These are phyloP conservation scores for Dipteronia sinensis DNA, from an alignment of 345 rosid species.

Conservation along the genomic window DNA sequence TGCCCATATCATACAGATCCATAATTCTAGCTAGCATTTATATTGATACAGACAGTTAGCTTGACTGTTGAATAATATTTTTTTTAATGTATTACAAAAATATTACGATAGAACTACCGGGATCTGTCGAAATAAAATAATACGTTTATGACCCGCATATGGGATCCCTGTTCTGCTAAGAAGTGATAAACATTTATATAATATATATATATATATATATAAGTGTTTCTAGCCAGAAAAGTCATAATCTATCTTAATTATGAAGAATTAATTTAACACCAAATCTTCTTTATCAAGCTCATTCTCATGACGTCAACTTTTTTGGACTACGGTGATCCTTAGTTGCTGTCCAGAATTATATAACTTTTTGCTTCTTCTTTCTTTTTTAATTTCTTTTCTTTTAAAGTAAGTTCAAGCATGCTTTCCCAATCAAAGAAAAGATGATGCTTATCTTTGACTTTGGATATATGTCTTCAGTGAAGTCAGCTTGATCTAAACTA, in stretches of 20 bases:
- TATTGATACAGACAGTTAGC: too few species aligned
- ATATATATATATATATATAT: too few species aligned
- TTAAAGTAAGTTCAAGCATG: not conserved
- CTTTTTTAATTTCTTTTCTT: not conserved
- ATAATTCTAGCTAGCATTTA: too few species aligned
- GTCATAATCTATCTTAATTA: not conserved
- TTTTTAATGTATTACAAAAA: too few species aligned
- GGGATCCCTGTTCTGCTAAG: too few species aligned
- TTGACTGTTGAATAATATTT: too few species aligned
- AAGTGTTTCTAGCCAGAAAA: not conserved
- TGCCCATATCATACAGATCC: too few species aligned
- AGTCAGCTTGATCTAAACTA: not conserved
- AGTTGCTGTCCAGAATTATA: not conserved
- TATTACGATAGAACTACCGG: too few species aligned
- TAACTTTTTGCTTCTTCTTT: not conserved
- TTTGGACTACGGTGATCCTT: not conserved
- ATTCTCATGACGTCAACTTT: not conserved
- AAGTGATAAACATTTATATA: not conserved
- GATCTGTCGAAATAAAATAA: too few species aligned
- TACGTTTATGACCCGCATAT: too few species aligned
- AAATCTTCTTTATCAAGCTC: slow-evolving; percentile 3
- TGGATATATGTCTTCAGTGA: not conserved
- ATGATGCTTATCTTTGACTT: not conserved
- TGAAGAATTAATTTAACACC: not conserved
- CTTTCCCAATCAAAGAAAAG: not conserved